Evolutionary conservation across 2,329 filamentous ascomycete genomes (phyloP), one percentile per base, ranked within the genome.

Genomic region (Colletotrichum magnum): DNA sequence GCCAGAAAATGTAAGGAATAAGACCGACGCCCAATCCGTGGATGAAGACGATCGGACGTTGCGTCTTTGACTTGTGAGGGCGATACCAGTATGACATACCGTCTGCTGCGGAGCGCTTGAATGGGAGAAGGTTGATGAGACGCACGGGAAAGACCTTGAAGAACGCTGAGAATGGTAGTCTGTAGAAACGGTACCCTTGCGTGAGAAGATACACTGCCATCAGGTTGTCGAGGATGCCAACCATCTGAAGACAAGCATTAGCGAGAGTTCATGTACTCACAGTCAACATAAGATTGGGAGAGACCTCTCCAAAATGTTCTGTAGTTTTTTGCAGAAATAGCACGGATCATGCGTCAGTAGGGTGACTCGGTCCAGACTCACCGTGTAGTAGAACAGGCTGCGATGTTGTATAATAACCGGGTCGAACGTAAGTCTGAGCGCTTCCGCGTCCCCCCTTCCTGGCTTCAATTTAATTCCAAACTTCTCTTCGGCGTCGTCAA

Each of bases 81-180:
- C 86, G 84, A 72, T 89, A 82, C 88, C 88, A 91, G 78, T 91
- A 91, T 45, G 84, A 85, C 3, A 89, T 77, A 15, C 82, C 77
- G 51, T 82, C 79, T 0, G 83, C 84, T 7, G 84, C 81, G 2
- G 87, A 89, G 4, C 73, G 73, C 12, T 82, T 76, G n/a, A 76
- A 77, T 0, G 83, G 80, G 47, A 87, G 74, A 21, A 89, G 73
- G 41, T 80, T 83, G 48, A 85, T 79, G 6, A 84, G 82, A n/a
- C 88, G 83, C 24, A 85, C 81, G 5, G 89, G 89, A 72, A 90
- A 89, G 47, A 88, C 78, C 60, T 77, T 79, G 64, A 78, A 77
- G 45, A 84, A 73, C 1, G 78, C 75, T 1, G 79, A 83, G 59
- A 85, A 81, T 70, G 88, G 78, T 61, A 86, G 85, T 66, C 77